Conservation (phyloP, 164 flowering plant genomes). For the Umbilicus rupestris region DNA sequence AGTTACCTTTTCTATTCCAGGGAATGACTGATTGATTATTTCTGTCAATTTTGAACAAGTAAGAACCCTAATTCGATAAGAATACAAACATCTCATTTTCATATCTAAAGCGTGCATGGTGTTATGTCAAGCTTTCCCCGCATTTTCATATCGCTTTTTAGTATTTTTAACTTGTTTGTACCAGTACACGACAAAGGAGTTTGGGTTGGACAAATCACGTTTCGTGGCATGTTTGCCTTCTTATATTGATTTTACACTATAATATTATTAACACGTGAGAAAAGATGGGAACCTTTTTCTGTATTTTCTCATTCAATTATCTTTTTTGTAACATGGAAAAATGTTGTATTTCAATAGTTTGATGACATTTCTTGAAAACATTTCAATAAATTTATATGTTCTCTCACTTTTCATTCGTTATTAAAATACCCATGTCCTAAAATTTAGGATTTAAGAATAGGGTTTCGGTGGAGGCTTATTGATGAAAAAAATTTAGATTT, state of each 20-base stretch:
- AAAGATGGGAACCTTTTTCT: background rate
- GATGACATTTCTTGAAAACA: no score
- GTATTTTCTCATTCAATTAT: background rate
- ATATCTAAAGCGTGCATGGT: background rate
- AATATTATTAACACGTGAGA: background rate
- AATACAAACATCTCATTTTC: background rate
- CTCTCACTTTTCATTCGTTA: no score
- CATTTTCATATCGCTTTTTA: background rate
- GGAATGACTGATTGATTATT: background rate
- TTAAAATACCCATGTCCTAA: no score
- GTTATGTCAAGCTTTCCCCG: background rate
- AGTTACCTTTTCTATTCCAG: background rate
- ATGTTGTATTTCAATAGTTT: no score
- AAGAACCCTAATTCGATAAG: background rate
- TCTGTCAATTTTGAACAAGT: background rate
- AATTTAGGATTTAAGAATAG: no score
- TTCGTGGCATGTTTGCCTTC: conserved; percentile 1
- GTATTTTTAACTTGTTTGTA: background rate
- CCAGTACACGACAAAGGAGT: background rate
- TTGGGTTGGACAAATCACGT: conserved; percentile 3
- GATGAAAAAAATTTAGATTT: no score
- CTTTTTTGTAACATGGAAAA: no score
- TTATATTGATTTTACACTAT: background rate
- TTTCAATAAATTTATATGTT: no score
- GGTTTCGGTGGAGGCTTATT: no score